Evolutionary conservation across 805 yeast genomes (phyloP).

Genomic region (Cyberlindnera bimundalis): DNA sequence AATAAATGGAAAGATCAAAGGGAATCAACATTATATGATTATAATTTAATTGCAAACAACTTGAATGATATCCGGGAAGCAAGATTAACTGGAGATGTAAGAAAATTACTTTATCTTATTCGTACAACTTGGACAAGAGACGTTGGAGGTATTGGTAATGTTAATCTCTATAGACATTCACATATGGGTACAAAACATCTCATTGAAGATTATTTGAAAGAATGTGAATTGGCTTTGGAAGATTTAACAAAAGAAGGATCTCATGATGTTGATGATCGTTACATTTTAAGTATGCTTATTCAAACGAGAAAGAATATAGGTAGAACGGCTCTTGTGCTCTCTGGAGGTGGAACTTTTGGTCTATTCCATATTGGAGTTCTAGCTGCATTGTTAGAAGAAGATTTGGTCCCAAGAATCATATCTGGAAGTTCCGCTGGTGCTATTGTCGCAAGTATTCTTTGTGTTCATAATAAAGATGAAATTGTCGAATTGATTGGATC

Average conservation of each 20-base stretch:
- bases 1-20: conserved; percentile 68
- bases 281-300: conserved; percentile 71
- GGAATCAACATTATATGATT: conserved; percentile 71
- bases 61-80: conserved; percentile 57
- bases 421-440: conserved; percentile 98
- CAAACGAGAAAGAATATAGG: conserved; percentile 93
- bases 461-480: conserved; percentile 77
- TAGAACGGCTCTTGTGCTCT: conserved; percentile 87
- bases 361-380: conserved; percentile 90
- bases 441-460: conserved; percentile 83
- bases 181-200: conserved; percentile 81
- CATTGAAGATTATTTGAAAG: conserved; percentile 79
- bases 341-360: conserved; percentile 97
- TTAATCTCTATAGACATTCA: conserved; percentile 70
- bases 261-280: conserved; percentile 55
- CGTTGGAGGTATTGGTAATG: conserved; percentile 83
- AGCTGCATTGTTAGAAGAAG: conserved; percentile 68
- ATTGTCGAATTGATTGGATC: conserved; percentile 48
- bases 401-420: conserved; percentile 78
- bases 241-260: conserved; percentile 18
- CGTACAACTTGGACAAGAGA: conserved; percentile 85
- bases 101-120: conserved; percentile 63
- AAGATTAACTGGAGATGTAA: conserved; percentile 53
- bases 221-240: conserved; percentile 56
- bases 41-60: conserved; percentile 50